Conservation (phyloP, 2,329 filamentous ascomycete genomes). For the Xylaria sp. region DNA sequence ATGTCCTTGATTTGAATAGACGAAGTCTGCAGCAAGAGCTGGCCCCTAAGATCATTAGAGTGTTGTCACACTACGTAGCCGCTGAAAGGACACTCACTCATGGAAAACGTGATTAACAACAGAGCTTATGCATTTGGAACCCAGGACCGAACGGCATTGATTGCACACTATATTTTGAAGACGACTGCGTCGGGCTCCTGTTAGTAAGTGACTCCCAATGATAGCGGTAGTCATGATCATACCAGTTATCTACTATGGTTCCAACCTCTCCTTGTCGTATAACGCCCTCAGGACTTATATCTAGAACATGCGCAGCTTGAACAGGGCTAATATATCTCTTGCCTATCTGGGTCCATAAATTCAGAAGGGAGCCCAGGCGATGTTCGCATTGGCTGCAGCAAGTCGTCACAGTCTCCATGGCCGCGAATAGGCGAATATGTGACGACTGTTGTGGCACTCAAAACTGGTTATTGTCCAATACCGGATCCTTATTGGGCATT, state of each 20-base stretch:
- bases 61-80: neutral
- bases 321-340: conserved; percentile 55
- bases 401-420: conserved; percentile 52
- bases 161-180: conserved; percentile 53
- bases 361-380: conserved; percentile 49
- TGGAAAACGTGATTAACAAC: conserved; percentile 53
- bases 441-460: conserved; percentile 1
- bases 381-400: conserved; percentile 49
- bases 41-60: conserved; percentile 47
- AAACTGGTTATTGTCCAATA: neutral
- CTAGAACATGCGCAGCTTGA: conserved; percentile 39
- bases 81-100: conserved; percentile 48
- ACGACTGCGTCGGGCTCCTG: conserved; percentile 41
- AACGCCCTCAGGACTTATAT: conserved; percentile 41
- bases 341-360: conserved; percentile 55
- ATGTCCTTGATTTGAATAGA: conserved; percentile 45
- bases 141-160: conserved; percentile 49
- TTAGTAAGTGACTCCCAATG: conserved; percentile 7
- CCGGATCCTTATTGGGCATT: conserved; percentile 10
- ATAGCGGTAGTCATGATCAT: conserved; percentile 1
- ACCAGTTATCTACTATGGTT: conserved; percentile 54
- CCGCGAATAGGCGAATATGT: neutral
- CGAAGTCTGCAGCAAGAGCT: conserved; percentile 50
- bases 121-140: conserved; percentile 50
- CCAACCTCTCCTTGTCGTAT: conserved; percentile 48